Conservation (phyloP, 768 basidiomycete species). For the Termitomyces eurrhizus region DNA sequence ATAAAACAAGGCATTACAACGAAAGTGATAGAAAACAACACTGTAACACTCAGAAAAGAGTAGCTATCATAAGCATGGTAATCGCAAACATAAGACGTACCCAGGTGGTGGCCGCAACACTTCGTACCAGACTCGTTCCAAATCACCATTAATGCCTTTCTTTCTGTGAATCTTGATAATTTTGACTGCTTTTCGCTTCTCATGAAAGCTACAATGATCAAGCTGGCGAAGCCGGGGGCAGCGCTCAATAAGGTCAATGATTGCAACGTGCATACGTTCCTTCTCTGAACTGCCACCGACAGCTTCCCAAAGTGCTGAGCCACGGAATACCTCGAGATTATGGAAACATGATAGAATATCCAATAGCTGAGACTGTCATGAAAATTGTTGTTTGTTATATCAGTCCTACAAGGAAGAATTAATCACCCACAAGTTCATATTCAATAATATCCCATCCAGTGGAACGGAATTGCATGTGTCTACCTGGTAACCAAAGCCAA, state of each 20-base stretch:
- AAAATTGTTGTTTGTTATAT: neutral
- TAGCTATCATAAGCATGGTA: neutral
- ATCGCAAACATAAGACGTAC: conserved; percentile 18
- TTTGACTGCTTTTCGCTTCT: conserved; percentile 28
- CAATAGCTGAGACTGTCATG: conserved; percentile 34
- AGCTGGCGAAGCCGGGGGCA: conserved; percentile 40
- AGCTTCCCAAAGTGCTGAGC: conserved; percentile 38
- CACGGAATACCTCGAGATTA: conserved; percentile 41
- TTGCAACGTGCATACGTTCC: conserved; percentile 37
- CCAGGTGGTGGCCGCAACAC: conserved; percentile 24
- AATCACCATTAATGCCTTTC: conserved; percentile 20
- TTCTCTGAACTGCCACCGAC: conserved; percentile 25
- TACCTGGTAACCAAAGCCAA: conserved; percentile 35
- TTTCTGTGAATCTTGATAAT: conserved; percentile 36
- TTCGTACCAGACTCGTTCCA: conserved; percentile 28
- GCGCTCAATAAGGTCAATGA: conserved; percentile 33
- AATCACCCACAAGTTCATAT: conserved; percentile 24
- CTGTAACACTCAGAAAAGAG: neutral
- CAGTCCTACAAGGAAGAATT: neutral
- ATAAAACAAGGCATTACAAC: neutral
- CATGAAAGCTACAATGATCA: conserved; percentile 35
- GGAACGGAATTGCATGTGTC: conserved; percentile 15
- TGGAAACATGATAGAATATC: conserved; percentile 35
- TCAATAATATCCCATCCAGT: conserved; percentile 7
- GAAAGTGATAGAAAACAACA: neutral